Percentiles rank a stretch among this genome's conserved stretches.
These are phyloP conservation scores for Asparagopsis taxiformis DNA, from an alignment of 31 red algal species.

Conservation along the genomic window DNA sequence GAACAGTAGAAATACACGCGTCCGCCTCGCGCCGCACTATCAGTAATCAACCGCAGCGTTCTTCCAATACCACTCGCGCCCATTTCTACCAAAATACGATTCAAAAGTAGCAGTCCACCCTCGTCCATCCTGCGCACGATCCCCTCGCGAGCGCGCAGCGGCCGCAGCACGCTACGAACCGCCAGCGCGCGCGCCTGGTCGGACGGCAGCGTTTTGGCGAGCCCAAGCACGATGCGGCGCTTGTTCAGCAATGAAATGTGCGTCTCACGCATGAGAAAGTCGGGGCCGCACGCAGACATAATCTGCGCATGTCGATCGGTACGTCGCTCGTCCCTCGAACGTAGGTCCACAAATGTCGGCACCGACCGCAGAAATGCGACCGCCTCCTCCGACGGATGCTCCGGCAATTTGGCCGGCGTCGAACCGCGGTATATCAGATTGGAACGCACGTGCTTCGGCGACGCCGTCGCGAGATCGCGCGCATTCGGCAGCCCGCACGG, in stretches of 20 bases:
- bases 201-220: slow-evolving; percentile 9
- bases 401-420: slow-evolving; percentile 33
- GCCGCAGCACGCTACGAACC: not conserved
- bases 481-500: slow-evolving; percentile 49
- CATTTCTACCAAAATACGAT: slow-evolving; percentile 56
- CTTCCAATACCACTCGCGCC: slow-evolving; percentile 20
- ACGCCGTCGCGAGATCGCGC: slow-evolving; percentile 43
- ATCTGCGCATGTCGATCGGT: slow-evolving; percentile 6
- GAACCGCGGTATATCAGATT: slow-evolving; percentile 34
- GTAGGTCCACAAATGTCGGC: slow-evolving; percentile 40
- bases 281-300: slow-evolving; percentile 18
- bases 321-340: slow-evolving; percentile 51
- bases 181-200: slow-evolving; percentile 9
- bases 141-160: slow-evolving; percentile 16
- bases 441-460: slow-evolving; percentile 6
- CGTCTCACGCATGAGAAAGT: not conserved
- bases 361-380: slow-evolving; percentile 29
- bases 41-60: slow-evolving; percentile 19
- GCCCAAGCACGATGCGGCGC: slow-evolving; percentile 35
- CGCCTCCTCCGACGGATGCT: not conserved
- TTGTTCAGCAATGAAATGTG: slow-evolving; percentile 40
- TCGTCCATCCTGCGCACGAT: slow-evolving; percentile 36
- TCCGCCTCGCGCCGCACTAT: not conserved
- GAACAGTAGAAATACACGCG: slow-evolving; percentile 56
- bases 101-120: slow-evolving; percentile 51